These are phyloP conservation scores for Populus ilicifolia DNA, from an alignment of 345 rosid genomes.

Conservation along the genomic window DNA sequence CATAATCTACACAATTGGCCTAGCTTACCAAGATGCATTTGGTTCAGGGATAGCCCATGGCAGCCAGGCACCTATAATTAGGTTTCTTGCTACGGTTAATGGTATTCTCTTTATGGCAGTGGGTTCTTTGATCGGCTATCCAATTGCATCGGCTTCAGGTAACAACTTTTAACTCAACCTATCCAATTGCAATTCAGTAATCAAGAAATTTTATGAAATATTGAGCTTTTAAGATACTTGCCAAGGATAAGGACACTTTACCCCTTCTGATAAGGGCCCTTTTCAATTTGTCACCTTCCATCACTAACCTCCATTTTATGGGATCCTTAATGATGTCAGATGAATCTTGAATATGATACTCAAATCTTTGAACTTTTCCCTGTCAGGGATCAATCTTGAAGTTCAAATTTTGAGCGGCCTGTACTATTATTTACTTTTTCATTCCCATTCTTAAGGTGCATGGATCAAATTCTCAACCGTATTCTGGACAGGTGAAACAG, in stretches of 20 bases:
- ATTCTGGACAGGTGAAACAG: not conserved
- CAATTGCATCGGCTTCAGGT: conserved; percentile 82
- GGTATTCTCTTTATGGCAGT: conserved; percentile 59
- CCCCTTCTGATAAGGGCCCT: not conserved
- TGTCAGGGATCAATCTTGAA: not conserved
- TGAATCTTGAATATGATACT: not conserved
- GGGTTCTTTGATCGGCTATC: conserved; percentile 67
- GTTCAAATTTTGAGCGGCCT: not conserved
- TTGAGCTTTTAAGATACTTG: not conserved
- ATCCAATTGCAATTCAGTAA: not conserved
- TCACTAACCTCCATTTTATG: not conserved
- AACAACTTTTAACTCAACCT: conserved; percentile 2
- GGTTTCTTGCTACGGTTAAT: conserved; percentile 48
- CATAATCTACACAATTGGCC: conserved; percentile 45
- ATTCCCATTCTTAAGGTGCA: not conserved
- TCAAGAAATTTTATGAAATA: not conserved
- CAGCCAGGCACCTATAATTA: conserved; percentile 41
- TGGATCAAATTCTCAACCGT: not conserved
- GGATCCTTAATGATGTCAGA: not conserved
- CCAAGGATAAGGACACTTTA: not conserved
- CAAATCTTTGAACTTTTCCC: not conserved
- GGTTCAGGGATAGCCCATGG: conserved; percentile 36
- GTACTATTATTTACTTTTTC: not conserved
- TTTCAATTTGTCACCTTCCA: not conserved
- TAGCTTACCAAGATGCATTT: conserved; percentile 57